Conservation (phyloP, 2,329 filamentous ascomycete species). For the Aspergillus tamarii region DNA sequence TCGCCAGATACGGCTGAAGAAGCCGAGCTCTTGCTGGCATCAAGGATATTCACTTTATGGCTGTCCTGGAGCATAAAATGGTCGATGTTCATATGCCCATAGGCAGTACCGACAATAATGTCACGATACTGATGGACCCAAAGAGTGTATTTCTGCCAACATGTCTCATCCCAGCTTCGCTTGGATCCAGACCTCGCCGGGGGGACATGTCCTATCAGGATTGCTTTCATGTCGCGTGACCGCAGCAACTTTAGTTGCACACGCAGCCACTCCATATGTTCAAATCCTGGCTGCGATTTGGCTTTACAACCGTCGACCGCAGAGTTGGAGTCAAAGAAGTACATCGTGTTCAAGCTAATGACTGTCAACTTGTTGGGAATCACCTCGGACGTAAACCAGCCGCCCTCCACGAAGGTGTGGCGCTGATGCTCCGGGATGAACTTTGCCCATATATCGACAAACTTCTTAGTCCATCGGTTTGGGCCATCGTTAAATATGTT, state of each 20-base stretch:
- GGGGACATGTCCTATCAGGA: slow-evolving; percentile 91
- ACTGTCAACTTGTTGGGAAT: slow-evolving; percentile 83
- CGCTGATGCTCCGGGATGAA: slow-evolving; percentile 93
- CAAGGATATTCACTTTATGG: slow-evolving; percentile 68
- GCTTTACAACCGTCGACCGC: slow-evolving; percentile 87
- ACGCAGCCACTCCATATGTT: slow-evolving; percentile 95
- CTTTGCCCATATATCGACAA: slow-evolving; percentile 75
- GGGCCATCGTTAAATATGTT: slow-evolving; percentile 88
- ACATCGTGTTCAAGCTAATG: slow-evolving; percentile 94
- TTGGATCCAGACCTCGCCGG: slow-evolving; percentile 85
- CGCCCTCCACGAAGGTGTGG: slow-evolving; percentile 87
- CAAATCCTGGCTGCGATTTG: slow-evolving; percentile 82
- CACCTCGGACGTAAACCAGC: slow-evolving; percentile 93
- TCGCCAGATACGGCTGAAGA: slow-evolving; percentile 22
- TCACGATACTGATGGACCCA: slow-evolving; percentile 92
- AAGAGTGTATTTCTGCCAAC: slow-evolving; percentile 95
- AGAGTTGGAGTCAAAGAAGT: slow-evolving; percentile 91
- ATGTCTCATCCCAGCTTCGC: slow-evolving; percentile 90
- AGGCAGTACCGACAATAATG: slow-evolving; percentile 77
- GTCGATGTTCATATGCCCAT: slow-evolving; percentile 98
- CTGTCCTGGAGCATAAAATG: slow-evolving; percentile 94
- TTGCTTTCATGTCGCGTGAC: slow-evolving; percentile 85
- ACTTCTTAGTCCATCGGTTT: slow-evolving; percentile 80
- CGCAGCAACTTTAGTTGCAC: slow-evolving; percentile 85
- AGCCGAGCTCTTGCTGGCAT: slow-evolving; percentile 27